These are phyloP conservation scores for Paecilomyces niveus DNA, from an alignment of 2,329 filamentous ascomycete species.

Conservation along the genomic window DNA sequence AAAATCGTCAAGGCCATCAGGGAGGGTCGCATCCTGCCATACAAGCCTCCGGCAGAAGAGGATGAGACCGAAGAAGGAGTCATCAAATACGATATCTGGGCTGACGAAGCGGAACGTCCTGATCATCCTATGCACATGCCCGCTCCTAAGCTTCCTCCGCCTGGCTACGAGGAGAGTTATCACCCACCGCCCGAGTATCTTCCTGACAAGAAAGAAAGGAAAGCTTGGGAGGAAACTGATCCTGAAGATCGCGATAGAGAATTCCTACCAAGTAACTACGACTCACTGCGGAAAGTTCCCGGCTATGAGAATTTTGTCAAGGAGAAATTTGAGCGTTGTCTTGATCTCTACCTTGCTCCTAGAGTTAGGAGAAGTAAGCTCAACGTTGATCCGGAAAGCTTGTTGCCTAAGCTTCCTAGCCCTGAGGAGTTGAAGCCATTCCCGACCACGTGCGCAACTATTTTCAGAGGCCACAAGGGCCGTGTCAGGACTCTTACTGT, in stretches of 20 bases:
- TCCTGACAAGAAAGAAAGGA: slow-evolving; percentile 74
- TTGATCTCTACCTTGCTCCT: slow-evolving; percentile 92
- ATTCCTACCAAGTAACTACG: slow-evolving; percentile 75
- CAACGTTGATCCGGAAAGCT: slow-evolving; percentile 90
- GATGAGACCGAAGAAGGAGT: slow-evolving; percentile 66
- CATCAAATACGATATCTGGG: slow-evolving; percentile 85
- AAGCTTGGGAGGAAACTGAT: slow-evolving; percentile 77
- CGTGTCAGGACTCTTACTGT: slow-evolving; percentile 78
- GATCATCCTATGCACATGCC: slow-evolving; percentile 92
- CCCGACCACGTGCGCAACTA: slow-evolving; percentile 78
- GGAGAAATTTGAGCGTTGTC: slow-evolving; percentile 89
- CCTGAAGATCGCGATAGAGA: slow-evolving; percentile 87
- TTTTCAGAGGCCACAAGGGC: slow-evolving; percentile 83
- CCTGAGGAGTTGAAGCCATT: slow-evolving; percentile 93
- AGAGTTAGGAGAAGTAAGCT: slow-evolving; percentile 86
- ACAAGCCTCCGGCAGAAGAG: slow-evolving; percentile 67
- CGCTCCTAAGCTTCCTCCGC: slow-evolving; percentile 85
- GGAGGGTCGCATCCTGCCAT: slow-evolving; percentile 88
- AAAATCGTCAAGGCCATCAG: slow-evolving; percentile 94
- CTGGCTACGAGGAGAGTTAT: slow-evolving; percentile 92
- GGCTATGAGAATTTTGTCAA: slow-evolving; percentile 87
- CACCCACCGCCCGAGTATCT: slow-evolving; percentile 94
- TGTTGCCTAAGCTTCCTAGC: slow-evolving; percentile 86
- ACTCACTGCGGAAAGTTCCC: slow-evolving; percentile 81
- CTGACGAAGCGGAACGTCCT: slow-evolving; percentile 74